Evolutionary conservation across 768 basidiomycete species (phyloP), one percentile per base, ranked within the genome.

Genomic region (Agrocybe pediades): DNA sequence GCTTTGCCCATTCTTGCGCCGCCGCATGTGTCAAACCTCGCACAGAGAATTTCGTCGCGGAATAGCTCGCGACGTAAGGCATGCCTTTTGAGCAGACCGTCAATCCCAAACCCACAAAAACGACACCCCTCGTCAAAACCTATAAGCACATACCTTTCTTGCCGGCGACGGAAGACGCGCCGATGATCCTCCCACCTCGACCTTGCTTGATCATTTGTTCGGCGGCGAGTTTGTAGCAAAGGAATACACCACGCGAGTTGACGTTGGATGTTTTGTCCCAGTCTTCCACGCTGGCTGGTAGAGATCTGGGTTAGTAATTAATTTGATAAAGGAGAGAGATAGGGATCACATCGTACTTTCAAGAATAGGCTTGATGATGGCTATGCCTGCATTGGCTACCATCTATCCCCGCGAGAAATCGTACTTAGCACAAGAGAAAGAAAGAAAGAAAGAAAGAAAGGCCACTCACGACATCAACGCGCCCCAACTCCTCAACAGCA

Each of bases 351-450:
- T n/a, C 66, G 24, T 48, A 68, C 70, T 64, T 17, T 68, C 62
- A 0, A 64, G n/a, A 27, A 69, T 51, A 19, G 61, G 45, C n/a
- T 54, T 57, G 2, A 47, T 48, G 0, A 55, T 30, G 19, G 29
- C 47, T 11, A 75, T 67, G 1, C 76, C 77, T 5, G 77, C 78
- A 61, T 80, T 80, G 2, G 78, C 77, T 2, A 79, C 69, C 74
- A 78, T 74, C 73, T 74, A 13, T 30, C 33, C 15, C 45, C 40
- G 26, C 8, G 45, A 17, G 2, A n/a, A 25, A 3, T 16, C 24
- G 16, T 33, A 39, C 4, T 25, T 23, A 29, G 8, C 19, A 20
- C 11, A 25, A 20, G 7, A 46, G 21, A 3, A 11, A 9, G 42
- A 17, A 41, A n/a, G 19, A 21, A n/a, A 17, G 20, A 36, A 39